A percentile compares a stretch with the other conserved stretches of the same genome.
Conservation (phyloP, 495 filamentous ascomycete species). For the Aspergillus carlsbadensis region DNA sequence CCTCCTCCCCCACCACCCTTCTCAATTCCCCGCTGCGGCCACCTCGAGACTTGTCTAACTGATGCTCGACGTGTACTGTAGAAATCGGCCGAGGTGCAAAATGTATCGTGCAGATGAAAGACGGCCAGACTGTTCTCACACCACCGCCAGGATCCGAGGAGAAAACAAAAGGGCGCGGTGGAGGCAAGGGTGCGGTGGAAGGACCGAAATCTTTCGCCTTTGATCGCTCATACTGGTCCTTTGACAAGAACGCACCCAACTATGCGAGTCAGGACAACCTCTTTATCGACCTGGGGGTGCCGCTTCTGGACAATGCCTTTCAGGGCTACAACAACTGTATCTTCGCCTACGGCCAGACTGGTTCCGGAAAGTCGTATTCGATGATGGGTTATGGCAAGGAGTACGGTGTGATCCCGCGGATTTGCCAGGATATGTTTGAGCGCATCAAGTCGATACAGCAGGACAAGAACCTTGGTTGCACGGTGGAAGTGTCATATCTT, state of each 20-base stretch:
- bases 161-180: constrained; percentile 50
- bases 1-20: too few species aligned
- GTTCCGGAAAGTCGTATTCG: constrained; percentile 97
- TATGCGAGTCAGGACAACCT: constrained; percentile 91
- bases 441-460: constrained; percentile 73
- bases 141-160: constrained; percentile 68
- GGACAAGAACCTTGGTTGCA: constrained; percentile 79
- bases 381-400: constrained; percentile 99
- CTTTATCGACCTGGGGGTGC: constrained; percentile 82
- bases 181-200: constrained; percentile 64
- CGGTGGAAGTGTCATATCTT: constrained; percentile 96
- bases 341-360: constrained; percentile 98
- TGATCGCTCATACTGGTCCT: constrained; percentile 98
- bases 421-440: constrained; percentile 96
- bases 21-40: too few species aligned
- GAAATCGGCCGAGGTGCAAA: constrained; percentile 88
- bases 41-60: not conserved
- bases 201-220: constrained; percentile 90
- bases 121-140: constrained; percentile 80
- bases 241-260: constrained; percentile 73
- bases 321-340: constrained; percentile 99
- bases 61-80: constrained; percentile 28
- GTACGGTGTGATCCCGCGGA: constrained; percentile 93
- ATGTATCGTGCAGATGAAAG: constrained; percentile 98
- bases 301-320: constrained; percentile 96